Evolutionary conservation across 306 rosid species (phyloP).

Genomic region (Vicia faba): DNA sequence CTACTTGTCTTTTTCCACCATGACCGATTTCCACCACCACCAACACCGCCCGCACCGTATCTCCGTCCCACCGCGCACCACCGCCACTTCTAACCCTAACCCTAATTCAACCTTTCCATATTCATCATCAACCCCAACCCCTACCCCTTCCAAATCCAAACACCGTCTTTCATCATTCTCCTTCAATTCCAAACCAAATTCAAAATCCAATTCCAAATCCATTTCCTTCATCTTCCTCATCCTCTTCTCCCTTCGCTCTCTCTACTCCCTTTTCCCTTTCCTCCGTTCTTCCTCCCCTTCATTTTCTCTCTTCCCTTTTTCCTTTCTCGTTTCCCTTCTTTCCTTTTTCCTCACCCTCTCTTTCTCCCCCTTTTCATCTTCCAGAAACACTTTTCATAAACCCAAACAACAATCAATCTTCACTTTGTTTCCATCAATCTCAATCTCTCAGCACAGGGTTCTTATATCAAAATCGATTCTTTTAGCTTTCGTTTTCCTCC

Average conservation of each 20-base stretch:
- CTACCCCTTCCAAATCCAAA: slow-evolving; percentile 66
- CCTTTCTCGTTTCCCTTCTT: slow-evolving; percentile 71
- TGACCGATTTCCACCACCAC: slow-evolving; percentile 63
- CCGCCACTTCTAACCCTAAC: slow-evolving; percentile 40
- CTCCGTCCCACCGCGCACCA: slow-evolving; percentile 61
- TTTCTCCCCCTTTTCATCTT: slow-evolving; percentile 15
- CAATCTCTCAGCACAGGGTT: slow-evolving; percentile 53
- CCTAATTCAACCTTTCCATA: slow-evolving; percentile 35
- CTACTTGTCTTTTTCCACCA: slow-evolving; percentile 14
- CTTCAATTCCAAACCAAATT: slow-evolving; percentile 47
- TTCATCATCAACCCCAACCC: slow-evolving; percentile 51
- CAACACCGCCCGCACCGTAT: slow-evolving; percentile 83
- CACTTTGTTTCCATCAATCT: slow-evolving; percentile 45
- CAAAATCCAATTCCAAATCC: slow-evolving; percentile 48
- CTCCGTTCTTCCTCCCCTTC: slow-evolving; percentile 86
- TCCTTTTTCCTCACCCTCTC: slow-evolving; percentile 63
- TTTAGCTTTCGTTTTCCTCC: slow-evolving; percentile 71
- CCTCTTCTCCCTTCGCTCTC: slow-evolving; percentile 73
- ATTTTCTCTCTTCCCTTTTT: slow-evolving; percentile 68
- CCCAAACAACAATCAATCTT: slow-evolving; percentile 35
- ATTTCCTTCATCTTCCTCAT: slow-evolving; percentile 68
- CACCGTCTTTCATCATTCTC: slow-evolving; percentile 49
- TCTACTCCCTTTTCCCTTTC: slow-evolving; percentile 72
- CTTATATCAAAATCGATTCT: slow-evolving; percentile 61
- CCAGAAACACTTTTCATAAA: slow-evolving; percentile 50